Conservation (phyloP, 345 rosid genomes). For the Salix arbutifolia region DNA sequence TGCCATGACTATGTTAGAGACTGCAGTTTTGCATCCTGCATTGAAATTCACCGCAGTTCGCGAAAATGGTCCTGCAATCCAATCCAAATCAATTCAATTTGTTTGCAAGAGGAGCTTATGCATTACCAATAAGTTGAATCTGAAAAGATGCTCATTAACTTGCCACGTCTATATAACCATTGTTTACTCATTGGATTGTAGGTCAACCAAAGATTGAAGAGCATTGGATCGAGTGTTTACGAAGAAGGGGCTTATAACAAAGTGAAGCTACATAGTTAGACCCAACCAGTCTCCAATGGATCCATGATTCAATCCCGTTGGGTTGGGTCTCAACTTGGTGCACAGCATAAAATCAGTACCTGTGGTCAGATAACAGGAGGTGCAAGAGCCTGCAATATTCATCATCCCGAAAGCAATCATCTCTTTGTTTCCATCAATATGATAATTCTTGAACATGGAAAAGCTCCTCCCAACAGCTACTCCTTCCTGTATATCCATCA, state of each 20-base stretch:
- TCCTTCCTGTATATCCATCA: conserved; percentile 31
- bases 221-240: background rate
- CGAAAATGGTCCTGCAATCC: conserved; percentile 29
- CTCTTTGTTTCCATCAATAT: conserved; percentile 48
- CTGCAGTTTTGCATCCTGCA: conserved; percentile 33
- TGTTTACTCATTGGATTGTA: background rate
- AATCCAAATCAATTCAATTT: background rate
- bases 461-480: conserved; percentile 44
- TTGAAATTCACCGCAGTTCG: conserved; percentile 37
- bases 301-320: background rate
- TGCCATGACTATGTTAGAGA: conserved; percentile 37
- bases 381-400: conserved; percentile 42
- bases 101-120: background rate
- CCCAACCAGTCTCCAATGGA: background rate
- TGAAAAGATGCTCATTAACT: too few species aligned
- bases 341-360: conserved; percentile 7
- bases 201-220: too few species aligned
- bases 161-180: too few species aligned
- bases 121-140: too few species aligned
- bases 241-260: background rate
- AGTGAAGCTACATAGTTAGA: background rate
- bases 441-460: conserved; percentile 41
- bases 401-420: conserved; percentile 45
- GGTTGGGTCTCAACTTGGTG: background rate
- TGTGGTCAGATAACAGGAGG: conserved; percentile 43